Percentiles rank a stretch among this genome's conserved stretches.
Evolutionary conservation across 352 stramenopile genomes (phyloP).

Genomic region (Achlya hypogyna): DNA sequence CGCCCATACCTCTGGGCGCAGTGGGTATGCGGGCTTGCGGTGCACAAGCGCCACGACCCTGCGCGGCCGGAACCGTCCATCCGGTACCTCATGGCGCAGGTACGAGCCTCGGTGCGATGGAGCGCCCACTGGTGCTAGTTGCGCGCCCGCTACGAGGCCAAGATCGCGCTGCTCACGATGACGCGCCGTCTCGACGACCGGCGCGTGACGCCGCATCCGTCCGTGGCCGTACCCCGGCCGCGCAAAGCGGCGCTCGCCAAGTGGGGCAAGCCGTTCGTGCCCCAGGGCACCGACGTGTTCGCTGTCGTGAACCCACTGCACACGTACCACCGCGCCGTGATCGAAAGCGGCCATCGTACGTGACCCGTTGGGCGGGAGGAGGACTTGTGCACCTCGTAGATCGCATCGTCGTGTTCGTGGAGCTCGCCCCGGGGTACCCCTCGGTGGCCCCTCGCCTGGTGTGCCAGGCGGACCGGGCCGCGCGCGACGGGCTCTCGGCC

Average conservation of each 20-base stretch:
- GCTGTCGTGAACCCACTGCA: constrained; percentile 31
- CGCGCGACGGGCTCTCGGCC: constrained; percentile 26
- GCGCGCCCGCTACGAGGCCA: constrained; percentile 39
- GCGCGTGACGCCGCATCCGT: constrained; percentile 24
- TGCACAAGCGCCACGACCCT: constrained; percentile 28
- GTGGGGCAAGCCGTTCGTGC: constrained; percentile 36
- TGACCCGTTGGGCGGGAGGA: not conserved
- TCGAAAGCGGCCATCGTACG: constrained; percentile 35
- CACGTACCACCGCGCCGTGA: constrained; percentile 42
- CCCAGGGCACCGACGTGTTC: constrained; percentile 26
- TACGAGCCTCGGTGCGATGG: not conserved
- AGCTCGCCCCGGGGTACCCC: constrained; percentile 60
- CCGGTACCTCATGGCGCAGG: constrained; percentile 42
- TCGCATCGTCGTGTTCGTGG: constrained; percentile 36
- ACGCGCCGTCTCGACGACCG: constrained; percentile 32
- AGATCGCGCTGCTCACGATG: constrained; percentile 38
- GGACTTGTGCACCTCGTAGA: not conserved
- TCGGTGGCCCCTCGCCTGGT: constrained; percentile 50
- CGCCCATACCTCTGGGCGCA: constrained; percentile 67
- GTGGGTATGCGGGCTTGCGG: constrained; percentile 59
- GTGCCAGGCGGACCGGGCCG: constrained; percentile 26
- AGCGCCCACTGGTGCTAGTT: constrained; percentile 25
- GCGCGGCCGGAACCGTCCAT: constrained; percentile 52
- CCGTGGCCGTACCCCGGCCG: constrained; percentile 29
- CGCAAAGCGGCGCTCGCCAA: constrained; percentile 40